Percentiles rank a stretch among this genome's conserved stretches.
Conservation (phyloP, 2,329 filamentous ascomycete species). For the Hypoxylon sp. region DNA sequence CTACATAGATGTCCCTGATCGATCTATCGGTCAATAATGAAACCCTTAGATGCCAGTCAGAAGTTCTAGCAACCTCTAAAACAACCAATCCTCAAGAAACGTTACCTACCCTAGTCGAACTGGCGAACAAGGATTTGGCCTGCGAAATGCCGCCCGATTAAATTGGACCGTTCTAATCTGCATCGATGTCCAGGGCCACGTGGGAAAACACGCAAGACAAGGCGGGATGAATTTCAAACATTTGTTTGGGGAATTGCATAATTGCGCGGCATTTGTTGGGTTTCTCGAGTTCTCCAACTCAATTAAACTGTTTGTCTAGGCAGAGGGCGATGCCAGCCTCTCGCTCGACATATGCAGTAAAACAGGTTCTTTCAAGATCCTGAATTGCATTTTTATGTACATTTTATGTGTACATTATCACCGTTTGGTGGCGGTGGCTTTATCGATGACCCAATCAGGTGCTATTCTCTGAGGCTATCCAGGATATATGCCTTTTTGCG, state of each 20-base stretch:
- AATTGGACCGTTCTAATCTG: neutral
- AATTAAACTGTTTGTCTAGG: slow-evolving; percentile 21
- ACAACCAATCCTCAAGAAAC: slow-evolving; percentile 1
- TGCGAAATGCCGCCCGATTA: slow-evolving; percentile 5
- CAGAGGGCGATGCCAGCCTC: slow-evolving; percentile 8
- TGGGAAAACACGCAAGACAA: slow-evolving; percentile 25
- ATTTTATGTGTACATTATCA: slow-evolving; percentile 11
- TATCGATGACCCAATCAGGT: slow-evolving; percentile 13
- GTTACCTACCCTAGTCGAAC: neutral
- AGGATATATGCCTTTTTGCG: slow-evolving; percentile 15
- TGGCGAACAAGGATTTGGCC: slow-evolving; percentile 11
- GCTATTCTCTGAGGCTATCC: slow-evolving; percentile 21
- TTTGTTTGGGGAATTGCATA: neutral
- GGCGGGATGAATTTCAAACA: slow-evolving; percentile 9
- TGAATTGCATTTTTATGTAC: slow-evolving; percentile 33
- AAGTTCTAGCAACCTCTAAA: neutral
- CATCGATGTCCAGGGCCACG: slow-evolving; percentile 14
- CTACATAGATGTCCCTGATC: neutral
- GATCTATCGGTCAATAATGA: neutral
- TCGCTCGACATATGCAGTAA: slow-evolving; percentile 11
- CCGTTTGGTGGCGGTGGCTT: neutral
- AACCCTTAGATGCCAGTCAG: neutral
- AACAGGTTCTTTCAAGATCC: slow-evolving; percentile 21
- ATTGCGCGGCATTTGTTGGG: neutral
- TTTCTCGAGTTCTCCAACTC: slow-evolving; percentile 11